Evolutionary conservation across 768 basidiomycete species (phyloP), one percentile per base, ranked within the genome.

Genomic region (Holtermanniella nyarrowii): DNA sequence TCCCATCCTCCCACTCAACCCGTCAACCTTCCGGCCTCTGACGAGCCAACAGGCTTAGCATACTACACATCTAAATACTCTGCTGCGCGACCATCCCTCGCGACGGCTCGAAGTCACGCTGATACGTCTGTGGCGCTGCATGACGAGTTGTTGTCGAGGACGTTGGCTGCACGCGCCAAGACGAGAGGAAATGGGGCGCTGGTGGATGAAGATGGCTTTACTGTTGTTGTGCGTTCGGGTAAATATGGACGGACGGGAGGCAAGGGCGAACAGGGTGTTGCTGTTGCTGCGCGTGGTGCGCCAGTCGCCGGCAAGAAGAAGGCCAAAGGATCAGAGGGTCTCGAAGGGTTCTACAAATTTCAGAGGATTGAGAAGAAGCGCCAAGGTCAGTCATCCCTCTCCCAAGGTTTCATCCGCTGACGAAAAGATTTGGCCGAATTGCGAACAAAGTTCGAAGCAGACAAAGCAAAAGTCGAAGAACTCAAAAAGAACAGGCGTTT

Each of bases 191-290:
- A 87, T 20, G 88, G 88, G 62, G 88, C 85, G 4, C 77, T 93
- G 50, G 85, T 93, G 41, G 90, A 96, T 68, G 88, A 86, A 54
- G 90, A 96, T 55, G 90, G 90, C 2, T 96, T 93, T 69, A 93
- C 88, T 11, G 79, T 96, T 12, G 90, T 96, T 27, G 86, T 84
- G n/a, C 78, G 90, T 31, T 87, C 88, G 3, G 90, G 90, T 12
- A 83, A 84, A 20, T 90, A 90, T 61, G 89, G 90, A 3, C 77
- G 87, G 65, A 86, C 86, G 1, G 74, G 89, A 3, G 89, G 89
- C 24, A 88, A 88, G 13, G 88, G 87, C 0, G 86, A 86, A 31
- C 86, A 86, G 4, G 88, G 87, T 2, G 79, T 82, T 16, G 77
- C 75, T 1, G 78, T 83, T 5, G 81, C 80, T 10, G 67, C 54